Evolutionary conservation across 805 yeast genomes (phyloP).

Genomic region (Saccharomycopsis synnaedendra): DNA sequence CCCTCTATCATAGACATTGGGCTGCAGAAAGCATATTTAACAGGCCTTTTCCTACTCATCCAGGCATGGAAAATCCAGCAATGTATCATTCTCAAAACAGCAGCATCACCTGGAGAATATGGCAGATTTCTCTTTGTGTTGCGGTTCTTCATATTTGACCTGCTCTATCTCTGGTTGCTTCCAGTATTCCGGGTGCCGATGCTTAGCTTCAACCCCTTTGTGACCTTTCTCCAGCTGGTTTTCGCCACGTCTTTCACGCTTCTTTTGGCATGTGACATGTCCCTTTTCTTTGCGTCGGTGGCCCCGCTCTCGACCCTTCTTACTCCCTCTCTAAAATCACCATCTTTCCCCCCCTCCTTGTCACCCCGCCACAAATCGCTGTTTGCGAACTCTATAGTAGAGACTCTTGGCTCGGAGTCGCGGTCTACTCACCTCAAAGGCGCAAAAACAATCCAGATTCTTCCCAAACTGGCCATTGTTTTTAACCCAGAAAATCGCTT

Average conservation of each 20-base stretch:
- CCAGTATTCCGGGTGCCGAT: constrained; percentile 72
- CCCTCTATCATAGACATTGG: constrained; percentile 56
- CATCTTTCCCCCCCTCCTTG: constrained; percentile 19
- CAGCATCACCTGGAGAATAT: constrained; percentile 12
- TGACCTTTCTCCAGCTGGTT: constrained; percentile 23
- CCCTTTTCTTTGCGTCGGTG: constrained; percentile 11
- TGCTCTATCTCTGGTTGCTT: constrained; percentile 53
- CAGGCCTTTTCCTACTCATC: constrained; percentile 58
- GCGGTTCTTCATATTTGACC: constrained; percentile 68
- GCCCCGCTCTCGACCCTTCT: neutral
- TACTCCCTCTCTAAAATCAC: constrained; percentile 8
- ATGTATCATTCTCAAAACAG: constrained; percentile 40
- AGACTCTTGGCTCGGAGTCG: constrained; percentile 6
- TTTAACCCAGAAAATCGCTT: constrained; percentile 64
- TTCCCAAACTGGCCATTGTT: constrained; percentile 84
- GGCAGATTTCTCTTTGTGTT: constrained; percentile 25
- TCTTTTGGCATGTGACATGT: constrained; percentile 13
- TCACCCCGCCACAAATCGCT: neutral
- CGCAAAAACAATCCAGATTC: constrained; percentile 68
- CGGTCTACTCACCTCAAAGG: constrained; percentile 51
- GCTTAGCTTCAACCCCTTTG: constrained; percentile 49
- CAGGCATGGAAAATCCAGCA: constrained; percentile 84
- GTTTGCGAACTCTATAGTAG: neutral
- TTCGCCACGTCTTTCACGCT: constrained; percentile 13
- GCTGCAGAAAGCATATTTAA: constrained; percentile 58